These are phyloP conservation scores for Rhodotorula sp. DNA, from an alignment of 1,284 basidiomycete genomes.

Conservation along the genomic window DNA sequence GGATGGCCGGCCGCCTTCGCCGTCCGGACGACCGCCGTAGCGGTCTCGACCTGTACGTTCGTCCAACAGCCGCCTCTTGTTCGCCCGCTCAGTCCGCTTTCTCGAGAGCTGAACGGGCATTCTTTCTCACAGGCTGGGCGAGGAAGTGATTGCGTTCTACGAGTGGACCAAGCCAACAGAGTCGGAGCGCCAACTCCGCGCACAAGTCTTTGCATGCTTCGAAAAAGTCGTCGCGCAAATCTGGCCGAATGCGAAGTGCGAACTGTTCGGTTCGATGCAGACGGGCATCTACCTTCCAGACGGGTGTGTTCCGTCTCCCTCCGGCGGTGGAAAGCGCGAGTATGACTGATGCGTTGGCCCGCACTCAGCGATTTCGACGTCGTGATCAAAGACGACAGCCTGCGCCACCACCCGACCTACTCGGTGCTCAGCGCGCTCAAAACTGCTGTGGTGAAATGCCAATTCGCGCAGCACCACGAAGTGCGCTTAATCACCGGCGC, in stretches of 20 bases:
- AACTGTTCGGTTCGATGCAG: constrained; percentile 10
- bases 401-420: neutral
- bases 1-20: too few relatives aligned
- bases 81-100: too few relatives aligned
- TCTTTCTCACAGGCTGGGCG: too few relatives aligned
- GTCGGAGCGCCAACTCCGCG: neutral
- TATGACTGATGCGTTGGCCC: too few relatives aligned
- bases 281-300: constrained; percentile 19
- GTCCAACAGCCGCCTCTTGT: too few relatives aligned
- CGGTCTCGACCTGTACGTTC: too few relatives aligned
- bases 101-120: too few relatives aligned
- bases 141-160: too few relatives aligned
- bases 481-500: constrained; percentile 1
- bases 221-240: neutral
- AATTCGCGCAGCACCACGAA: neutral
- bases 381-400: neutral
- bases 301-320: neutral
- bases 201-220: neutral
- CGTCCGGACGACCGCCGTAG: too few relatives aligned
- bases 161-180: too few relatives aligned
- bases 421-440: neutral
- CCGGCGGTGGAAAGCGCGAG: too few relatives aligned
- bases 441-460: neutral
- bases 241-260: constrained; percentile 2
- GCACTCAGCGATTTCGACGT: constrained; percentile 17